A percentile compares a stretch with the other conserved stretches of the same genome.
Conservation (phyloP, 208 protist species). For the Hexamita inflata region DNA sequence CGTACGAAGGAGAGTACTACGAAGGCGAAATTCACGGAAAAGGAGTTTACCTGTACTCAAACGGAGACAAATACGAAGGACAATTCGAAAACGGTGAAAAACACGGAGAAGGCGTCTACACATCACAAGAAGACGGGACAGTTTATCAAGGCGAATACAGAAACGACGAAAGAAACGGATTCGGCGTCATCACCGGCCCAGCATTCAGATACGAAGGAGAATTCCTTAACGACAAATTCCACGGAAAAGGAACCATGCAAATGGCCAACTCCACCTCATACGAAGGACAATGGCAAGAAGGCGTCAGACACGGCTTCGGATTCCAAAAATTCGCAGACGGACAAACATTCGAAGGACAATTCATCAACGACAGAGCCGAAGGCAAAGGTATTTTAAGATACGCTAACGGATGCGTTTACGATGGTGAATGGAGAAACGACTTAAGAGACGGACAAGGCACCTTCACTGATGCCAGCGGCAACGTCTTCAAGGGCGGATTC, state of each 20-base stretch:
- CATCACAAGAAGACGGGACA: neutral
- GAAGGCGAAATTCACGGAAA: slow-evolving; percentile 22
- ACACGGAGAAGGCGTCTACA: neutral
- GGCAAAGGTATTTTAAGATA: slow-evolving; percentile 31
- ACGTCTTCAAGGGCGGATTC: too few species aligned
- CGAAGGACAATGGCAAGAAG: neutral
- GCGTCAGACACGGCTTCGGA: neutral
- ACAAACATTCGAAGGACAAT: neutral
- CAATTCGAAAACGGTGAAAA: slow-evolving; percentile 14
- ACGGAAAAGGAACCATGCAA: slow-evolving; percentile 19
- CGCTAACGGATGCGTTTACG: slow-evolving; percentile 25
- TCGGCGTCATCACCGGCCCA: slow-evolving; percentile 20
- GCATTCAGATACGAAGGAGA: slow-evolving; percentile 22
- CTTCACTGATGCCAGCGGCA: too few species aligned
- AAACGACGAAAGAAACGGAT: slow-evolving; percentile 23
- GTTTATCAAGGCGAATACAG: neutral
- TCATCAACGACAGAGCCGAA: slow-evolving; percentile 1
- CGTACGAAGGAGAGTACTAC: slow-evolving; percentile 29
- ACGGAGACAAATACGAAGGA: slow-evolving; percentile 29
- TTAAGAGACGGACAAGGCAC: slow-evolving; percentile 22
- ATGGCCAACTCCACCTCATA: neutral
- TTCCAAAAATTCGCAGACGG: slow-evolving; percentile 13
- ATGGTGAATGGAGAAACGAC: slow-evolving; percentile 20
- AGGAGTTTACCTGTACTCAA: slow-evolving; percentile 11
- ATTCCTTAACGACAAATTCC: neutral